A percentile compares a stretch with the other conserved stretches of the same genome.
Evolutionary conservation across 2,329 filamentous ascomycete genomes (phyloP).

Genomic region (Nemania diffusa): DNA sequence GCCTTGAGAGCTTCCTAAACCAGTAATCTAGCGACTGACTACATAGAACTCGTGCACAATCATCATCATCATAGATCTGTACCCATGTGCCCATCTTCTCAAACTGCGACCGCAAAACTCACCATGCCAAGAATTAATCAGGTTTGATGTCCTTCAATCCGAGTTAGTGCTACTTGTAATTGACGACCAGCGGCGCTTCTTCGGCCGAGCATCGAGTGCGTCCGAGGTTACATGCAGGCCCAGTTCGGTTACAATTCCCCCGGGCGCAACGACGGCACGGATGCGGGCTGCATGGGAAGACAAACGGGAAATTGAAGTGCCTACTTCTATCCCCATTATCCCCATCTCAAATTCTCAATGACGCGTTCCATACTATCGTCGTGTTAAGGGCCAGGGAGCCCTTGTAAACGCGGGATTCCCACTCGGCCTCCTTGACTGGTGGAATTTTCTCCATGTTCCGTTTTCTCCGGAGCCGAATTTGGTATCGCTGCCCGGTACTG

Average conservation of each 20-base stretch:
- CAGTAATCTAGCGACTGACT: too few species aligned
- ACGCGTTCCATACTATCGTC: neutral
- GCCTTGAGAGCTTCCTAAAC: too few species aligned
- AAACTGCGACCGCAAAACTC: neutral
- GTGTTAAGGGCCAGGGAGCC: neutral
- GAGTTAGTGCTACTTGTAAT: neutral
- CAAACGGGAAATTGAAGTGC: neutral
- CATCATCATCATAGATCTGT: neutral
- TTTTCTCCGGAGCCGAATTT: constrained; percentile 30
- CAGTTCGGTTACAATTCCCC: constrained; percentile 21
- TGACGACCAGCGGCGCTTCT: neutral
- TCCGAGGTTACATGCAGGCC: neutral
- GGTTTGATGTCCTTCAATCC: neutral
- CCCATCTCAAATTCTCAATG: neutral
- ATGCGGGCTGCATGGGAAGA: neutral
- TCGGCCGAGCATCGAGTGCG: neutral
- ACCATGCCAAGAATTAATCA: neutral
- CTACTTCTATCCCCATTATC: neutral
- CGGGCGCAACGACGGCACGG: neutral
- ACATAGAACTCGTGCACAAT: neutral
- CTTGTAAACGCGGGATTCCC: neutral
- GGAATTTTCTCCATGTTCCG: constrained; percentile 31
- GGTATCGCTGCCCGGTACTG: constrained; percentile 23
- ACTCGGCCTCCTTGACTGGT: constrained; percentile 27
- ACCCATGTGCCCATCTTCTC: neutral